Evolutionary conservation across 495 filamentous ascomycete genomes (phyloP).

Genomic region (Apiosordaria backusii): DNA sequence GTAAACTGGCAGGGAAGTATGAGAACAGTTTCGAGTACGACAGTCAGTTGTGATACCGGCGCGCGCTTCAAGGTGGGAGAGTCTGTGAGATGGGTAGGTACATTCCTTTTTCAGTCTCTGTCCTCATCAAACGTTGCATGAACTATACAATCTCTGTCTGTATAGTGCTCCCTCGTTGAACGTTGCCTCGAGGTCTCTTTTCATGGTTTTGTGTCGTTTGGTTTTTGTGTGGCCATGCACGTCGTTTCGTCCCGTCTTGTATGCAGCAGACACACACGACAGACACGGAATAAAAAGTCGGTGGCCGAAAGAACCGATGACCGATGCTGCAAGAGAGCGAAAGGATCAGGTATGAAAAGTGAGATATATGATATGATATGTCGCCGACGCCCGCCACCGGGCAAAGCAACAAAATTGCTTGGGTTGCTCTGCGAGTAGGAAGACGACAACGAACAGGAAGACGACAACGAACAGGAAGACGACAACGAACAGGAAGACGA

Average conservation of each 20-base stretch:
- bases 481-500: too few relatives aligned
- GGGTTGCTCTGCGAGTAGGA: too few relatives aligned
- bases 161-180: background rate
- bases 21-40: background rate
- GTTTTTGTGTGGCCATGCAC: background rate
- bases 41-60: background rate
- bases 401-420: background rate
- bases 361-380: background rate
- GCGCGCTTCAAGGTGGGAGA: background rate
- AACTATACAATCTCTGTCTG: background rate
- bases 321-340: background rate
- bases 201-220: background rate
- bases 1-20: too few relatives aligned
- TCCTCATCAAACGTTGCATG: background rate
- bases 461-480: too few relatives aligned
- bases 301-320: background rate
- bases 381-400: background rate
- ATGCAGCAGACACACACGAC: background rate
- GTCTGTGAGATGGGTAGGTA: background rate
- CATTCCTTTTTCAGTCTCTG: background rate
- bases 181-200: background rate
- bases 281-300: background rate
- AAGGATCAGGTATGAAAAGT: background rate
- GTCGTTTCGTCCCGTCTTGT: background rate
- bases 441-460: too few relatives aligned